Evolutionary conservation across 306 rosid genomes (phyloP).

Genomic region (Mimosa bimucronata): DNA sequence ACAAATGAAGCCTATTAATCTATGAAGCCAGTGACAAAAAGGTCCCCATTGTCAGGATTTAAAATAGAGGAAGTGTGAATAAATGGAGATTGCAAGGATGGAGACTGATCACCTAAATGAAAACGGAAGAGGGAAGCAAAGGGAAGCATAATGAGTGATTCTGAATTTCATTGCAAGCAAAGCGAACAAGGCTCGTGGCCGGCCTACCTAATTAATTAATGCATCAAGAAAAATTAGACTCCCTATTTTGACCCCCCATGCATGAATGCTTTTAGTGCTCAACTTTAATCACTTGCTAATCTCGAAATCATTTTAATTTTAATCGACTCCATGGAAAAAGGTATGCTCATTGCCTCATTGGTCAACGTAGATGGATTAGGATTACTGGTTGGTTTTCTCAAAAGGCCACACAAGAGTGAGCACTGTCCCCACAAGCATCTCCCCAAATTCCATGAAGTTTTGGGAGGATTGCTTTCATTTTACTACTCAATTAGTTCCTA

Average conservation of each 20-base stretch:
- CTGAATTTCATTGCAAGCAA: neutral
- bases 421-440: no score
- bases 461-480: no score
- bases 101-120: neutral
- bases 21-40: neutral
- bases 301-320: neutral
- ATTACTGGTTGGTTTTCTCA: neutral
- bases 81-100: neutral
- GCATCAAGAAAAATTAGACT: no score
- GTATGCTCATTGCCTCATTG: neutral
- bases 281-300: no score
- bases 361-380: neutral
- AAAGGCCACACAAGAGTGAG: neutral
- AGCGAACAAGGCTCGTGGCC: no score
- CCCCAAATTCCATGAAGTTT: no score
- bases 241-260: no score
- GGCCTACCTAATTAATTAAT: no score
- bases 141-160: neutral
- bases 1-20: neutral
- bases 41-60: neutral
- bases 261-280: no score
- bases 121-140: neutral
- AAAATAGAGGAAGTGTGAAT: neutral
- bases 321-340: neutral
- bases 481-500: no score